phyloP scores from a whole-genome alignment of 345 rosid genomes.

The Leavenworthia alabamica region DNA sequence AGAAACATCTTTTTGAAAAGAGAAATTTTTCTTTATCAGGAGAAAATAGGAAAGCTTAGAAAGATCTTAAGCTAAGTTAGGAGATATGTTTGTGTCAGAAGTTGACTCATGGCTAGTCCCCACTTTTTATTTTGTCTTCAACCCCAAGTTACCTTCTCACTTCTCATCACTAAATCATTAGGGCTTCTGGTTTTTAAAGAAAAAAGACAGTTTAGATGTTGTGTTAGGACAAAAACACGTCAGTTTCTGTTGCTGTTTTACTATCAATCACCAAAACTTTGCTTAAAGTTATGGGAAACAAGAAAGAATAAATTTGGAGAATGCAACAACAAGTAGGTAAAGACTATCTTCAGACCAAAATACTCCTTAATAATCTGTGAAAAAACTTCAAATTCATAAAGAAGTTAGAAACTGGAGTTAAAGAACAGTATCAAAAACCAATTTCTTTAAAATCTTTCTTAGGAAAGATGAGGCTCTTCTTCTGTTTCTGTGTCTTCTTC shows the following conservation, averaged over 20 bases:
- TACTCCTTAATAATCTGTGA: not conserved
- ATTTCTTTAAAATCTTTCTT: not conserved
- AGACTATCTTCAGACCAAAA: conserved; percentile 19
- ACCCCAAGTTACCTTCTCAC: conserved; percentile 21
- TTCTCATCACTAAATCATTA: conserved; percentile 18
- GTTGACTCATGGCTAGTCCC: conserved; percentile 30
- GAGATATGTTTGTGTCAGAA: conserved; percentile 26
- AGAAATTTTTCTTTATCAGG: not conserved
- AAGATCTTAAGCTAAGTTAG: conserved; percentile 20
- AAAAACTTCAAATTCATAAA: conserved; percentile 10
- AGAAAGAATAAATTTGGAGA: conserved; percentile 19
- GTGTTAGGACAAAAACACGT: conserved; percentile 32
- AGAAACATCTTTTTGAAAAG: not conserved
- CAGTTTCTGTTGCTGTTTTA: conserved; percentile 26
- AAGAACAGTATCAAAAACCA: not conserved
- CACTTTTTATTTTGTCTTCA: conserved; percentile 7
- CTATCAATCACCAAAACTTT: conserved; percentile 35
- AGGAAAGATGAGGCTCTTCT: conserved; percentile 36
- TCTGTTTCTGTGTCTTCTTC: conserved; percentile 35
- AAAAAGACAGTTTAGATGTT: conserved; percentile 43
- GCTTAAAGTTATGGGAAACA: conserved; percentile 62
- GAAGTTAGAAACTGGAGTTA: not conserved
- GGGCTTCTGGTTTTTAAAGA: conserved; percentile 4
- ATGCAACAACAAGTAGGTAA: conserved; percentile 56
- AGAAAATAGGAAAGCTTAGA: not conserved